phyloP scores from a whole-genome alignment of 495 filamentous ascomycete species.

The Hypomontagnella submonticulosa region DNA sequence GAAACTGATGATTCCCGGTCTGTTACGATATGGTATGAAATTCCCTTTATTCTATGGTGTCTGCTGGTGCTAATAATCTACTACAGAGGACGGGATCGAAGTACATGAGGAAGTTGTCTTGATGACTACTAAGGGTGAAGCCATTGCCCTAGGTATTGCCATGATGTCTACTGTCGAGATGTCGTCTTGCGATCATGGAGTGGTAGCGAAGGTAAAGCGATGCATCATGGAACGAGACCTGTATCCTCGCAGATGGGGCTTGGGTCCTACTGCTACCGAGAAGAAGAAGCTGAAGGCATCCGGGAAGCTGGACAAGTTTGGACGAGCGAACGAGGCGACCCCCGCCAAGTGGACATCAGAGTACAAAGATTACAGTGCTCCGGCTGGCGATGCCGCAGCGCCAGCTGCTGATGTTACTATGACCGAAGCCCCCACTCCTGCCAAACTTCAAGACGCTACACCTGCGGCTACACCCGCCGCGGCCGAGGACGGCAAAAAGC shows the following conservation, averaged over 20 bases:
- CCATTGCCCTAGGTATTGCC: conserved; percentile 93
- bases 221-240: conserved; percentile 99
- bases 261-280: conserved; percentile 87
- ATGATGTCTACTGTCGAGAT: conserved; percentile 96
- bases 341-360: conserved; percentile 88
- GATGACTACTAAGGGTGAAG: conserved; percentile 98
- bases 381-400: conserved; percentile 47
- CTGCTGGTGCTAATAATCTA: conserved; percentile 26
- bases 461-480: conserved; percentile 54
- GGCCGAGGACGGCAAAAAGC: conserved; percentile 65
- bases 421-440: conserved; percentile 44
- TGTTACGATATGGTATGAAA: conserved; percentile 82
- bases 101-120: conserved; percentile 92
- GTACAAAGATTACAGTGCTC: conserved; percentile 85
- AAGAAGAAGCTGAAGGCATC: conserved; percentile 99
- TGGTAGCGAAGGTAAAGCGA: conserved; percentile 96
- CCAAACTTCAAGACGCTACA: conserved; percentile 46
- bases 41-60: not conserved
- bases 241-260: conserved; percentile 93
- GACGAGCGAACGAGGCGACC: conserved; percentile 88
- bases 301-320: conserved; percentile 97
- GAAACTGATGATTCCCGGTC: conserved; percentile 96
- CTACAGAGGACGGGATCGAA: conserved; percentile 82
- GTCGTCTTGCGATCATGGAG: conserved; percentile 91
- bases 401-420: conserved; percentile 45